Evolutionary conservation across 192 early-diverging fungal species (phyloP).

Genomic region (Umbelopsis ramanniana): DNA sequence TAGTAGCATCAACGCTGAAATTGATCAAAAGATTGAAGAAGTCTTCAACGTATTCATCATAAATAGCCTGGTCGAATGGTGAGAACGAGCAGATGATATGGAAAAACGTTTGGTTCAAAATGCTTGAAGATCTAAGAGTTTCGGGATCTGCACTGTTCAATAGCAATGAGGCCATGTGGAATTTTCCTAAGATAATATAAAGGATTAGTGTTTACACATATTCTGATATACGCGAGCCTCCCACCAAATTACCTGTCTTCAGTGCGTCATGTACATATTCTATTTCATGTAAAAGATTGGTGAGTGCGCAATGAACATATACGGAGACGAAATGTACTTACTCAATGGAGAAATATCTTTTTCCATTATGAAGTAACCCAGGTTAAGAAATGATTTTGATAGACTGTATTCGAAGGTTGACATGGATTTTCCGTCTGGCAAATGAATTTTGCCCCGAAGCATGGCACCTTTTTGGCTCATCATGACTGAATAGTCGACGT

Average conservation of each 20-base stretch:
- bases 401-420: conserved; percentile 46
- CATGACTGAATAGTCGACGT: conserved; percentile 55
- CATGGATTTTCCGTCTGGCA: conserved; percentile 30
- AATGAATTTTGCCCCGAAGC: conserved; percentile 30
- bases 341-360: conserved; percentile 26
- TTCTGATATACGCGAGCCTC: neutral
- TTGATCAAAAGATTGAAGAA: conserved; percentile 33
- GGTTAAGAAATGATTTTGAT: conserved; percentile 44
- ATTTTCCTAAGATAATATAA: conserved; percentile 41
- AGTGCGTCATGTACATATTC: conserved; percentile 45
- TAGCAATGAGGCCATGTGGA: conserved; percentile 51
- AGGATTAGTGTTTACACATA: neutral
- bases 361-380: conserved; percentile 57
- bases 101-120: conserved; percentile 36
- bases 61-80: conserved; percentile 38
- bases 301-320: neutral
- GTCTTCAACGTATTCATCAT: conserved; percentile 50
- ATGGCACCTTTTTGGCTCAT: conserved; percentile 45
- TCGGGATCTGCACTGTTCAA: conserved; percentile 27
- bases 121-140: neutral
- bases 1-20: conserved; percentile 20
- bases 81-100: conserved; percentile 50
- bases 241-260: conserved; percentile 30
- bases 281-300: neutral
- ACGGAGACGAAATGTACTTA: neutral